Percentiles rank a stretch among this genome's conserved stretches.
Evolutionary conservation across 1,139 yeast species (phyloP).

Genomic region (Nakaseomyces sp.): DNA sequence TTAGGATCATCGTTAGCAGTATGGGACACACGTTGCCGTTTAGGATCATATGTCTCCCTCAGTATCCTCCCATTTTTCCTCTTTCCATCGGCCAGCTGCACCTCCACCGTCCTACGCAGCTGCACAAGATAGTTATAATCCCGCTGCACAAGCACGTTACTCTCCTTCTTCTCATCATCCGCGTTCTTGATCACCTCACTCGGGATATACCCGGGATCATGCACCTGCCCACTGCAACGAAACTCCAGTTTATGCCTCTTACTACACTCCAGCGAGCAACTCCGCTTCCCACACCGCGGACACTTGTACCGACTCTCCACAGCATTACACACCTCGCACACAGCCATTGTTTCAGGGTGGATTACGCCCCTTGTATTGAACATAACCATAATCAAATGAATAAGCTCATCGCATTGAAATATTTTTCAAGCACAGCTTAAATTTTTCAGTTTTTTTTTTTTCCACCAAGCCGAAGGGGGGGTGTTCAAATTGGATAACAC

Average conservation of each 20-base stretch:
- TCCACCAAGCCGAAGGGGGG: too few species aligned
- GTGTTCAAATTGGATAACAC: too few species aligned
- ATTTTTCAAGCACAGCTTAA: too few species aligned
- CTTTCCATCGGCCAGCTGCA: constrained; percentile 44
- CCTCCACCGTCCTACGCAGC: constrained; percentile 48
- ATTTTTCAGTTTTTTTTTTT: too few species aligned
- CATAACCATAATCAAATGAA: too few species aligned
- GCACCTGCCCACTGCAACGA: constrained; percentile 56
- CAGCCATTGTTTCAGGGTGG: too few species aligned
- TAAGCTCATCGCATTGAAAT: neutral
- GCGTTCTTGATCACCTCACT: constrained; percentile 22
- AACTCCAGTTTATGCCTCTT: constrained; percentile 55
- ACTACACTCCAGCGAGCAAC: constrained; percentile 69
- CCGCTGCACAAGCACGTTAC: constrained; percentile 49
- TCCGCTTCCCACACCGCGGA: constrained; percentile 62
- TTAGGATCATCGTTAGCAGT: constrained; percentile 5
- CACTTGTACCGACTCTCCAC: constrained; percentile 60
- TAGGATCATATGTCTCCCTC: constrained; percentile 16
- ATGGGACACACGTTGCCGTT: constrained; percentile 27
- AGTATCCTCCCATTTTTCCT: constrained; percentile 28
- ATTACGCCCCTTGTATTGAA: too few species aligned
- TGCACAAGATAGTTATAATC: constrained; percentile 71
- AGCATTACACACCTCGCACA: constrained; percentile 48
- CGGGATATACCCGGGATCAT: constrained; percentile 48
- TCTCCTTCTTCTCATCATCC: constrained; percentile 36